Percentiles rank a stretch among this genome's conserved stretches.
These are phyloP conservation scores for Trypanosoma brucei DNA, from an alignment of 208 protist genomes.

Conservation along the genomic window DNA sequence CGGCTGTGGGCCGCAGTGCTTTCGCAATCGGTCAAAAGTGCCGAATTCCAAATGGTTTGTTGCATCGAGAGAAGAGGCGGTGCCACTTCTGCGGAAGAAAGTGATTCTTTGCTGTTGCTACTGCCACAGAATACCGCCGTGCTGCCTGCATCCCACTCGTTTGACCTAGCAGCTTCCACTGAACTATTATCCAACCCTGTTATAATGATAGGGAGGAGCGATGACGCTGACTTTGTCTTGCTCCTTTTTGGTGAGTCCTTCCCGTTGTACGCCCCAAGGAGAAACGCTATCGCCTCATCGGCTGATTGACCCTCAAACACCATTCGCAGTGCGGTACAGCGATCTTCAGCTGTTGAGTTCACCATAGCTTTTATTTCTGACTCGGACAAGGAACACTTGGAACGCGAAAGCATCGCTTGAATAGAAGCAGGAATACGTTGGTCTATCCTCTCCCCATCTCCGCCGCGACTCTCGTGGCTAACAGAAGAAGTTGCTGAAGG, in stretches of 20 bases:
- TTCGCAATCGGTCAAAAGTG: not conserved
- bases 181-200: not conserved
- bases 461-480: not conserved
- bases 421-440: conserved; percentile 51
- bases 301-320: conserved; percentile 50
- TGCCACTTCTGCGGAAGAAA: not conserved
- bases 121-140: not conserved
- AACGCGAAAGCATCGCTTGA: conserved; percentile 44
- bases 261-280: conserved; percentile 20
- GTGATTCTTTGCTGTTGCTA: not conserved
- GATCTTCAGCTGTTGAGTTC: conserved; percentile 27
- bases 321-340: conserved; percentile 57
- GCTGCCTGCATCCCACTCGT: not conserved
- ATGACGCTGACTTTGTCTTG: not conserved
- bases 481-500: not conserved
- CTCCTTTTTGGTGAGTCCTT: conserved; percentile 2
- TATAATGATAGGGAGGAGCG: not conserved
- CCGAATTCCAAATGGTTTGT: not conserved
- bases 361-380: conserved; percentile 30
- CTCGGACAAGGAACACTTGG: conserved; percentile 27
- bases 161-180: not conserved
- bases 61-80: not conserved
- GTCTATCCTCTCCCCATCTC: conserved; percentile 1
- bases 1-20: not conserved
- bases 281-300: conserved; percentile 35